Conservation (phyloP, 2,329 filamentous ascomycete genomes). For the Xylariaceae sp. region DNA sequence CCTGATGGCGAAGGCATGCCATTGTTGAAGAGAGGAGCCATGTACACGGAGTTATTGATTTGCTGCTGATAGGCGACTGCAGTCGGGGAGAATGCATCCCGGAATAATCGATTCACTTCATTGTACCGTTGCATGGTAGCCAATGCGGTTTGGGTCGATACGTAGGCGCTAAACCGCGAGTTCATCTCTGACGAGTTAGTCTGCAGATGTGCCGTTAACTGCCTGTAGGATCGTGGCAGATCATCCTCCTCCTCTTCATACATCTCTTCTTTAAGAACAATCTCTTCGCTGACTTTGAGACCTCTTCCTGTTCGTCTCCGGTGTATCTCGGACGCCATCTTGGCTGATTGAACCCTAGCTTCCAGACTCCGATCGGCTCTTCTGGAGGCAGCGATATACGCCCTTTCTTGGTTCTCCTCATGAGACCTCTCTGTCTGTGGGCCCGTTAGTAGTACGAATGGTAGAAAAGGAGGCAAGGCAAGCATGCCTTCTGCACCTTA, state of each 20-base stretch:
- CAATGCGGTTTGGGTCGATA: slow-evolving; percentile 41
- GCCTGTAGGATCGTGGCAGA: slow-evolving; percentile 61
- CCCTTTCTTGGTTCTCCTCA: slow-evolving; percentile 79
- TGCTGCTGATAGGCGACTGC: slow-evolving; percentile 27
- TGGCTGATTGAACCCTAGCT: slow-evolving; percentile 81
- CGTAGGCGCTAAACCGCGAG: slow-evolving; percentile 50
- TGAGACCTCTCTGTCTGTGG: slow-evolving; percentile 68
- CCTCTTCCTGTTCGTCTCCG: slow-evolving; percentile 80
- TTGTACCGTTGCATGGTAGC: slow-evolving; percentile 41
- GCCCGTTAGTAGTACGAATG: slow-evolving; percentile 16
- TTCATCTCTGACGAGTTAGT: slow-evolving; percentile 60
- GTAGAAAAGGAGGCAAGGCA: not conserved
- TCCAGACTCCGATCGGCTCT: slow-evolving; percentile 83
- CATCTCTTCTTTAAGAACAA: slow-evolving; percentile 89
- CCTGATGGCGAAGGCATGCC: slow-evolving; percentile 15
- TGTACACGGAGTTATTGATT: slow-evolving; percentile 26
- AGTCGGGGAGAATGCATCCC: slow-evolving; percentile 41
- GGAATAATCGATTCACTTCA: slow-evolving; percentile 45
- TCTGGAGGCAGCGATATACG: slow-evolving; percentile 87
- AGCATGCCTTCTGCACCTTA: slow-evolving; percentile 34
- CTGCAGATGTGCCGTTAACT: slow-evolving; percentile 59
- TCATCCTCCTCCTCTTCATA: slow-evolving; percentile 94
- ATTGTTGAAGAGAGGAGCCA: slow-evolving; percentile 23
- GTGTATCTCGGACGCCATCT: slow-evolving; percentile 85
- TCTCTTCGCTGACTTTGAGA: slow-evolving; percentile 77